Evolutionary conservation across 495 filamentous ascomycete genomes (phyloP), one percentile per base, ranked within the genome.

Genomic region (Jackrogersella minutella): DNA sequence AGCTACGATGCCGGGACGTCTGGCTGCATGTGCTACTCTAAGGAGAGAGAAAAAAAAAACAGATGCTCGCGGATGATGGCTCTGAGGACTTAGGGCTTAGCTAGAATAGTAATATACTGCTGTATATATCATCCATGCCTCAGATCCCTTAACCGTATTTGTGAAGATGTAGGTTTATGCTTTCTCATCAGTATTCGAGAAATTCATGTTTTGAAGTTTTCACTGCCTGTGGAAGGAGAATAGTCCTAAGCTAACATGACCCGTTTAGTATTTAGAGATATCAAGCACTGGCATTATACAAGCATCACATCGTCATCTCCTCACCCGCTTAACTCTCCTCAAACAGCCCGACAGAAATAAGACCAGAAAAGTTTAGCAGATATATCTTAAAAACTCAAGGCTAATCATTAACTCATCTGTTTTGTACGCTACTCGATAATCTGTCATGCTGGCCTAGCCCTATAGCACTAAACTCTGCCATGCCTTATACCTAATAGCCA

Each of bases 401-500:
- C 30, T n/a, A 8, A 31, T 55, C 46, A 34, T 55, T 36, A 67
- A 63, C 60, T 52, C 51, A 19, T 54, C 24, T 60, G 22, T 21
- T 40, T 9, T 16, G 31, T 47, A 66, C 43, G 34, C 56, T 60
- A 60, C 49, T 55, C 6, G 39, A 30, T 30, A 31, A 30, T 41
- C n/a, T 46, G 17, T 36, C 26, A 41, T 62, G 37, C 37, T 36
- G 11, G 49, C 40, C 30, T 66, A 49, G 39, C 56, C 49, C 21
- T 41, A 17, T 21, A 46, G 21, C 13, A 13, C 13, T 44, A 53
- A 59, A 17, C 13, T 22, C 19, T 26, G 17, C 16, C 43, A 24
- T 53, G 36, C 37, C 47, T 2, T 10, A 19, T 59, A 59, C 46
- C 28, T 37, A 33, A 11, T 39, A 34, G 30, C 10, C 16, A 26